A percentile compares a stretch with the other conserved stretches of the same genome.
phyloP scores from a whole-genome alignment of 2,329 filamentous ascomycete genomes.

The Drechmeria coniospora region DNA sequence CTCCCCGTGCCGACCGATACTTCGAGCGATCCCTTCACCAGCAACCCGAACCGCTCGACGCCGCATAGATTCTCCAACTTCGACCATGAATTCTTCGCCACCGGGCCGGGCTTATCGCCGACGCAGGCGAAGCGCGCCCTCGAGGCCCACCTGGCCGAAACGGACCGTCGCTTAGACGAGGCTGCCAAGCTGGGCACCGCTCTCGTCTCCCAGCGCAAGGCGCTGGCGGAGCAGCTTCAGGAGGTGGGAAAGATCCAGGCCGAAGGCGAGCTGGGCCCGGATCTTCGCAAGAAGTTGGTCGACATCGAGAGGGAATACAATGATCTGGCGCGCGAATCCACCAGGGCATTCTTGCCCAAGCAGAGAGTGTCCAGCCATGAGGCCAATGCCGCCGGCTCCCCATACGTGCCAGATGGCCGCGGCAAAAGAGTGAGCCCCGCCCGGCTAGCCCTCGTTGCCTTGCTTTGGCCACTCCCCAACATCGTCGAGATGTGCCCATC shows the following conservation, averaged over 20 bases:
- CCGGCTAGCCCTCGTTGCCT: not conserved
- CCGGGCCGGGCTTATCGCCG: slow-evolving; percentile 64
- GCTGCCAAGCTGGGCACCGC: slow-evolving; percentile 79
- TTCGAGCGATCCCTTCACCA: slow-evolving; percentile 42
- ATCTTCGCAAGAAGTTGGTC: slow-evolving; percentile 65
- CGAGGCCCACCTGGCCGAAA: slow-evolving; percentile 83
- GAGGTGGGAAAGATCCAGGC: slow-evolving; percentile 68
- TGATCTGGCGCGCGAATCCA: slow-evolving; percentile 79
- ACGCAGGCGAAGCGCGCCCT: slow-evolving; percentile 77
- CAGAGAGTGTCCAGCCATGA: slow-evolving; percentile 65
- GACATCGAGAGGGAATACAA: slow-evolving; percentile 93
- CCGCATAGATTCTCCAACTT: slow-evolving; percentile 68
- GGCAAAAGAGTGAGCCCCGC: slow-evolving; percentile 32
- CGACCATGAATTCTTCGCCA: slow-evolving; percentile 63
- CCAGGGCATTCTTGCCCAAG: slow-evolving; percentile 74
- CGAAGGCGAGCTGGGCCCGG: slow-evolving; percentile 65
- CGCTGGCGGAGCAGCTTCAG: slow-evolving; percentile 64
- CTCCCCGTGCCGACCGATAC: slow-evolving; percentile 21
- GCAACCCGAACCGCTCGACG: slow-evolving; percentile 25
- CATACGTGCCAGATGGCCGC: slow-evolving; percentile 36
- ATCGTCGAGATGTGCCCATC: slow-evolving; percentile 4
- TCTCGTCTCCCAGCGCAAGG: slow-evolving; percentile 72
- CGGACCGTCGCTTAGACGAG: slow-evolving; percentile 79
- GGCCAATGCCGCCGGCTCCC: slow-evolving; percentile 32
- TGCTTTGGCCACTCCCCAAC: slow-evolving; percentile 2